phyloP scores from a whole-genome alignment of 148 eudicot species.

The Talinum fruticosum region DNA sequence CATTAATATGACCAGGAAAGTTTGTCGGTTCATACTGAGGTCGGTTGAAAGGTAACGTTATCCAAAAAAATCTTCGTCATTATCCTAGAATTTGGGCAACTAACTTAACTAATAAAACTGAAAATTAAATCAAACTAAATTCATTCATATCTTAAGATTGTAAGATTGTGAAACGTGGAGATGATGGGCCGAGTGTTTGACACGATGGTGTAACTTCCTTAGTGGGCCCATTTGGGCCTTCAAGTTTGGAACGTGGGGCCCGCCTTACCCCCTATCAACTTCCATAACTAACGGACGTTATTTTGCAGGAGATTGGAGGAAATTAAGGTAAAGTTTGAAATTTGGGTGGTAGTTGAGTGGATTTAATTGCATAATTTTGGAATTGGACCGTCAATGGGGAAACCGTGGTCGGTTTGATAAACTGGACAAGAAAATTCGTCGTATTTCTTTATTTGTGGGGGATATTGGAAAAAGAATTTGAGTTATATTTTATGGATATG shows the following conservation, averaged over 20 bases:
- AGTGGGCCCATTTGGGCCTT: background rate
- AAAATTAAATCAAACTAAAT: background rate
- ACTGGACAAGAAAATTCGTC: background rate
- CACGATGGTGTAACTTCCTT: conserved; percentile 13
- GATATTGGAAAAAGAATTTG: background rate
- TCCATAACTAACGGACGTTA: conserved; percentile 19
- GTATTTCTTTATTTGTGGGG: background rate
- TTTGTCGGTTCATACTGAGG: conserved; percentile 11
- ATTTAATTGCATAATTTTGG: background rate
- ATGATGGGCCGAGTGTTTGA: background rate
- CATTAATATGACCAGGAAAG: background rate
- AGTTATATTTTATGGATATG: background rate
- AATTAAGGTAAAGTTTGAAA: background rate
- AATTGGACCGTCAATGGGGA: conserved; percentile 20
- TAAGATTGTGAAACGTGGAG: background rate
- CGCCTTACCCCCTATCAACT: conserved; percentile 12
- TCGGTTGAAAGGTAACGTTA: conserved; percentile 14
- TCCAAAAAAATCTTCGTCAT: conserved; percentile 11
- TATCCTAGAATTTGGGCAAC: conserved; percentile 24
- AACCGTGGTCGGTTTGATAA: conserved; percentile 27
- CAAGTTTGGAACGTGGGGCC: background rate
- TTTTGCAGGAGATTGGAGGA: conserved; percentile 1
- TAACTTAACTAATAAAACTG: conserved; percentile 27
- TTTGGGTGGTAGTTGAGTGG: background rate
- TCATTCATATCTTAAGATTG: background rate